phyloP scores from a whole-genome alignment of 306 rosid genomes.

The Heteromeles arbutifolia region DNA sequence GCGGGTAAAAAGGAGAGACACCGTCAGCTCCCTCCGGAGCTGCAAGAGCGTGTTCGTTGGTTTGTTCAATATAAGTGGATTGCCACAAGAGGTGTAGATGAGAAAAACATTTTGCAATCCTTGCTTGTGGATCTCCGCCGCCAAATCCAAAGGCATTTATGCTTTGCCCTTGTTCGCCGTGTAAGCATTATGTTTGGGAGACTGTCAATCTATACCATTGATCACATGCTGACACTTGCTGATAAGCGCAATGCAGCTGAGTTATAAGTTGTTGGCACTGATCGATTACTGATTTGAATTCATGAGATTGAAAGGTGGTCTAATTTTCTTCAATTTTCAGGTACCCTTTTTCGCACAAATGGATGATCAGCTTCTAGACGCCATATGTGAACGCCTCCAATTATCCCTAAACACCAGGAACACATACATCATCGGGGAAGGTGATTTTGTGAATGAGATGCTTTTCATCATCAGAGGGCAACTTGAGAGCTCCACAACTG shows the following conservation, averaged over 20 bases:
- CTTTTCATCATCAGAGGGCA: slow-evolving; percentile 76
- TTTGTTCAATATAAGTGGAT: slow-evolving; percentile 88
- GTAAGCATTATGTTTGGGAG: slow-evolving; percentile 32
- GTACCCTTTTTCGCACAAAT: slow-evolving; percentile 84
- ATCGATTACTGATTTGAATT: neutral
- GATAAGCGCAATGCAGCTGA: neutral
- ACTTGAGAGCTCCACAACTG: slow-evolving; percentile 83
- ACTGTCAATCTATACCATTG: neutral
- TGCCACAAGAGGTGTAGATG: slow-evolving; percentile 88
- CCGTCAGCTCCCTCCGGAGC: slow-evolving; percentile 69
- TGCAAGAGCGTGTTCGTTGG: slow-evolving; percentile 72
- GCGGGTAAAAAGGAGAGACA: slow-evolving; percentile 75
- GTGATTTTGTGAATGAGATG: slow-evolving; percentile 88
- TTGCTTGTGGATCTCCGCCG: slow-evolving; percentile 80
- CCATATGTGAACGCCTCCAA: slow-evolving; percentile 84
- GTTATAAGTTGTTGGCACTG: neutral
- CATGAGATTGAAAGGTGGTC: neutral
- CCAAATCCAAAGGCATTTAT: slow-evolving; percentile 82
- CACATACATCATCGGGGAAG: slow-evolving; percentile 58
- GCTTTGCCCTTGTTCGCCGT: slow-evolving; percentile 73
- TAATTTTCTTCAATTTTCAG: slow-evolving; percentile 23
- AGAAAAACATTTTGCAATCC: slow-evolving; percentile 58
- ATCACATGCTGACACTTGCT: neutral
- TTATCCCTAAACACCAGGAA: slow-evolving; percentile 67
- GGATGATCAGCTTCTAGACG: slow-evolving; percentile 84